Evolutionary conservation across 371 early-diverging fungal species (phyloP).

Genomic region (Apophysomyces ossiformis): DNA sequence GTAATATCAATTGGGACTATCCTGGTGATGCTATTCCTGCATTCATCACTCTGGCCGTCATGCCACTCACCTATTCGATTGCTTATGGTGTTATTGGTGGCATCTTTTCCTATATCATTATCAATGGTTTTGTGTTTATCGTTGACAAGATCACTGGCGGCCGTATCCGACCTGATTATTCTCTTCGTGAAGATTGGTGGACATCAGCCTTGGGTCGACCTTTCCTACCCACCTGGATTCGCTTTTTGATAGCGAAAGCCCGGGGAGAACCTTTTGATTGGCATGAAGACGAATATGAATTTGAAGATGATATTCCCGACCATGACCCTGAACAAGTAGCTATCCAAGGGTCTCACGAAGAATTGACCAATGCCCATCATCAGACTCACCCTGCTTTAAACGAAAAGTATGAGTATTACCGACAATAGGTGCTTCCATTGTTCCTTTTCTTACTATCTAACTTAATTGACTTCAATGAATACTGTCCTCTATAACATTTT

Average conservation of each 20-base stretch:
- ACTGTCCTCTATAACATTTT: too few relatives aligned
- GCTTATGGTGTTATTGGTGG: slow-evolving; percentile 76
- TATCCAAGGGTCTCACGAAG: background rate
- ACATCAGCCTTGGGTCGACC: slow-evolving; percentile 38
- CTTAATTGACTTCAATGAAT: too few relatives aligned
- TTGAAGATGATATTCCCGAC: slow-evolving; percentile 16
- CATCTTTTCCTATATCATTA: slow-evolving; percentile 58
- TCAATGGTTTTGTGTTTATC: slow-evolving; percentile 58
- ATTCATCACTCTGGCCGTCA: slow-evolving; percentile 75
- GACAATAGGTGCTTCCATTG: background rate
- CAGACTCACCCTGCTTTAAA: background rate
- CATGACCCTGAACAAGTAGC: background rate
- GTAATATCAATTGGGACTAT: slow-evolving; percentile 78
- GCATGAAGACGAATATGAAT: slow-evolving; percentile 39
- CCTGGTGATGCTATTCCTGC: slow-evolving; percentile 79
- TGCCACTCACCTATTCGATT: slow-evolving; percentile 79
- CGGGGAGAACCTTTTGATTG: slow-evolving; percentile 38
- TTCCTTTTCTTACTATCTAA: too few relatives aligned
- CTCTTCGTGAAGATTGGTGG: slow-evolving; percentile 56
- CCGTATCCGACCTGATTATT: slow-evolving; percentile 52
- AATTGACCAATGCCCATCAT: background rate
- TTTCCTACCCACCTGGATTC: slow-evolving; percentile 45
- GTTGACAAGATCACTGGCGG: slow-evolving; percentile 56
- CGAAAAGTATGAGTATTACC: slow-evolving; percentile 2
- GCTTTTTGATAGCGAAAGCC: slow-evolving; percentile 35